Percentiles rank a stretch among this genome's conserved stretches.
Conservation (phyloP, 2,329 filamentous ascomycete genomes). For the Arthrobotrys entomopaga region DNA sequence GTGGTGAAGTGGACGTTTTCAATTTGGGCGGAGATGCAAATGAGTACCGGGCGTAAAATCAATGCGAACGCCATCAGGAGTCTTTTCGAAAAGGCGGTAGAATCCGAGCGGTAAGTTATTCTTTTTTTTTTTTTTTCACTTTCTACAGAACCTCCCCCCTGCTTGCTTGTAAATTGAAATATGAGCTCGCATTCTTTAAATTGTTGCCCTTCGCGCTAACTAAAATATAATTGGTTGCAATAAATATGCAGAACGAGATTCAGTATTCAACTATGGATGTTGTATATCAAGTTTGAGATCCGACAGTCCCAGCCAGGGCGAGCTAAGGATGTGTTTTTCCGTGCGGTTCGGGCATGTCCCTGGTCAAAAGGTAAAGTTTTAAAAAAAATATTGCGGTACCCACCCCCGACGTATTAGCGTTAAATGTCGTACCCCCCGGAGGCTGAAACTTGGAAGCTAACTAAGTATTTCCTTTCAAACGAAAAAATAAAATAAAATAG, state of each 20-base stretch:
- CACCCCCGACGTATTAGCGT: neutral
- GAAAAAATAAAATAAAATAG: too few species aligned
- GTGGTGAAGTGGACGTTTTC: conserved; percentile 68
- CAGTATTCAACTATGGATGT: conserved; percentile 66
- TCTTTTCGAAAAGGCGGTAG: conserved; percentile 68
- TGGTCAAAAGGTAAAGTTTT: conserved; percentile 68
- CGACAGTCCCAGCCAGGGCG: conserved; percentile 62
- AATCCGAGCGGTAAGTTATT: conserved; percentile 56
- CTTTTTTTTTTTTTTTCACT: neutral
- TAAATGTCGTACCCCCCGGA: neutral
- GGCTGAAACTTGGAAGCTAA: conserved; percentile 26
- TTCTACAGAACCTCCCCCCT: too few species aligned
- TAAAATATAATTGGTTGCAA: neutral
- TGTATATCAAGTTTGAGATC: conserved; percentile 67
- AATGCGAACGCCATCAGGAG: conserved; percentile 67
- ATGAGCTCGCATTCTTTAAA: too few species aligned
- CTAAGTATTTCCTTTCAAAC: conserved; percentile 7
- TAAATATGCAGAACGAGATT: conserved; percentile 59
- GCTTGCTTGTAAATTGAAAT: too few species aligned
- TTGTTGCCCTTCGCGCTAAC: too few species aligned
- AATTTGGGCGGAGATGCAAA: conserved; percentile 68
- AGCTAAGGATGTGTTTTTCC: conserved; percentile 68
- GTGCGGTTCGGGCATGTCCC: conserved; percentile 69
- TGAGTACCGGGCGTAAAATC: conserved; percentile 56
- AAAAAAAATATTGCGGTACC: neutral